Evolutionary conservation across 768 basidiomycete genomes (phyloP), one percentile per base, ranked within the genome.

Genomic region (Cystofilobasidium ferigula): DNA sequence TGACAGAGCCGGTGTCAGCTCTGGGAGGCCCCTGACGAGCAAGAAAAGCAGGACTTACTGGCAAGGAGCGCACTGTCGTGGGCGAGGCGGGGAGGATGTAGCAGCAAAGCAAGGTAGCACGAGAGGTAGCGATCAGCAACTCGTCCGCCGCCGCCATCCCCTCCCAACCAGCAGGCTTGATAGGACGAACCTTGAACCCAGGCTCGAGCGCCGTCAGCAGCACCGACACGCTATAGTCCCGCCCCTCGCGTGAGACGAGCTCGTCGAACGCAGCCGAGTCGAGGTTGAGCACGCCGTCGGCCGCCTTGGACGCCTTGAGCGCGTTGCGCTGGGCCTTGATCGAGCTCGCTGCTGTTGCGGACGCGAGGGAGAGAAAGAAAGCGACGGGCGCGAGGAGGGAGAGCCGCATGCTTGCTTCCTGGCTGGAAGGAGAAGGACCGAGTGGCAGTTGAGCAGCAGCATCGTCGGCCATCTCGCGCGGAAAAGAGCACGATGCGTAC

Each of bases 161-260:
- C n/a, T n/a, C n/a, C n/a, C n/a, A n/a, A n/a, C n/a, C n/a, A n/a
- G n/a, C n/a, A n/a, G n/a, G n/a, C n/a, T n/a, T n/a, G 43, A 6
- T 20, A 56, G 14, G 6, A 58, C n/a, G 74, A 76, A 75, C 95
- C 75, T 85, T 87, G 73, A 89, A 84, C 69, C 85, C 81, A 13
- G 82, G 78, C 71, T 85, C 86, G 69, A 95, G 76, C 0, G 95
- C 95, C 0, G 95, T 99, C 74, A 98, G 82, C 16, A 91, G 85
- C 61, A 99, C 80, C 5, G 86, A 80, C n/a, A 85, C 84, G 1
- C 87, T 87, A 86, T 93, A 99, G 70, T 86, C 84, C 69, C 95
- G 85, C 68, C 84, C 81, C 12, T 86, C 81, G 7, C 82, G 76
- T 3, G 85, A 63, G 18, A 73, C 85, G 70, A 98, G 77, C 63